Evolutionary conservation across 2,329 filamentous ascomycete species (phyloP), one percentile per base, ranked within the genome.

Genomic region (Microcyclospora pomicola): DNA sequence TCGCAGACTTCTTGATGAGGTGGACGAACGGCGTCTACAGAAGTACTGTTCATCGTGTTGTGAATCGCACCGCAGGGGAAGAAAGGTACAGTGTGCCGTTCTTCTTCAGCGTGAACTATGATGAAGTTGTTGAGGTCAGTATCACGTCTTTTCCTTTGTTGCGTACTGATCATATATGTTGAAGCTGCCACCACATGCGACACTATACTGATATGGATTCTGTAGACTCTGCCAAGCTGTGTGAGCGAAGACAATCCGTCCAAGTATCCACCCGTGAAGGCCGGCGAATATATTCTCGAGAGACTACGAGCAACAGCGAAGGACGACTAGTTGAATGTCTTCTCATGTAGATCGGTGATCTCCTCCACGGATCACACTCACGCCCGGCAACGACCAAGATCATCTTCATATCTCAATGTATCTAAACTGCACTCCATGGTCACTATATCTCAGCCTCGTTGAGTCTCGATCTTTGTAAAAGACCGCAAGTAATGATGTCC

Each of bases 1-100:
- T 69, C 19, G 66, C 65, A 0, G 67, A 70, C 42, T 67, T 69
- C 59, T 59, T 70, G 46, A 63, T 67, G 56, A 48, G 61, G 27
- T 65, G 62, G 61, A 67, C 64, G 10, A 64, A 64, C 37, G 63
- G 62, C 27, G 16, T 60, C 15, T 66, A 62, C 55, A 61, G 60
- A 47, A 59, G 54, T 15, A 68, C 65, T 0, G 47, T 59, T 31
- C 66, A 69, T 49, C 50, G 65, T 4, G 66, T 69, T 9, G 55
- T 69, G 3, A 66, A 69, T 45, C 44, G 55, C 2, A 61, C 60
- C 0, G 47, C 49, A 6, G 19, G 19, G 19, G 49, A 51, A 5
- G 65, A 60, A 34, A 53, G 66, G 34, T 56, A 65, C 32, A 59
- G 52, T 9, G 62, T 68, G 27, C 66, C 67, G 9, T 69, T 69